phyloP scores from a whole-genome alignment of 2,329 filamentous ascomycete genomes.

The Corynespora cassiicola region DNA sequence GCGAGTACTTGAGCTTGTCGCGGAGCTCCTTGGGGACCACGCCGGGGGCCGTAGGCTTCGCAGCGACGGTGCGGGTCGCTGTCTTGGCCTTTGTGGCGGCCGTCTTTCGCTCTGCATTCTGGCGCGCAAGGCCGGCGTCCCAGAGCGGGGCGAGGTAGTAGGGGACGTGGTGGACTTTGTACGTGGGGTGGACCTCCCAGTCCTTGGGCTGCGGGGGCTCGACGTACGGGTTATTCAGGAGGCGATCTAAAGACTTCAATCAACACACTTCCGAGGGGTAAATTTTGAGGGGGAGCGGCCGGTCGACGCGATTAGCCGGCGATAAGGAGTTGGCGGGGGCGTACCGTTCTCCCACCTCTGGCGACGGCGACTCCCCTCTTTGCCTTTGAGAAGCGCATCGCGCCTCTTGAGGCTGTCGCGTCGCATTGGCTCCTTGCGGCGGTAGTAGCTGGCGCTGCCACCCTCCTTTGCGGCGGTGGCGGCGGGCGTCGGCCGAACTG shows the following conservation, averaged over 20 bases:
- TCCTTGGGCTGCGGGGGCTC: conserved; percentile 83
- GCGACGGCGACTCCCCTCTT: conserved; percentile 85
- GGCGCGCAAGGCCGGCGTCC: conserved; percentile 64
- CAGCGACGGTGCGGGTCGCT: conserved; percentile 41
- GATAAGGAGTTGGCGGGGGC: conserved; percentile 9
- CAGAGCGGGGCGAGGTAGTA: conserved; percentile 90
- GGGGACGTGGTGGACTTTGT: conserved; percentile 78
- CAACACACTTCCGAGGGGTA: not conserved
- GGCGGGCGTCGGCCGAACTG: conserved; percentile 31
- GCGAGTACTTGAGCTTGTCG: conserved; percentile 78
- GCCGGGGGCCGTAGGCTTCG: conserved; percentile 51
- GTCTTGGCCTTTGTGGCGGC: conserved; percentile 42
- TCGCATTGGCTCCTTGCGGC: conserved; percentile 61
- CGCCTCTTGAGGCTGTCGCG: conserved; percentile 70
- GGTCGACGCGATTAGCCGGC: conserved; percentile 17
- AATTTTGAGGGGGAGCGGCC: conserved; percentile 9
- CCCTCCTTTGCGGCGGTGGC: conserved; percentile 49
- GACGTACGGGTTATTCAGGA: conserved; percentile 84
- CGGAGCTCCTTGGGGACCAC: conserved; percentile 81
- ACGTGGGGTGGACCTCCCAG: conserved; percentile 82
- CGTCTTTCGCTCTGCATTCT: conserved; percentile 52
- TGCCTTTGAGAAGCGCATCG: conserved; percentile 83
- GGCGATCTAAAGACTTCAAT: conserved; percentile 66
- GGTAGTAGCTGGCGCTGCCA: conserved; percentile 54
- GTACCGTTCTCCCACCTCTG: conserved; percentile 94